A percentile compares a stretch with the other conserved stretches of the same genome.
Evolutionary conservation across 2,329 filamentous ascomycete genomes (phyloP).

Genomic region (Diaporthe sp.): DNA sequence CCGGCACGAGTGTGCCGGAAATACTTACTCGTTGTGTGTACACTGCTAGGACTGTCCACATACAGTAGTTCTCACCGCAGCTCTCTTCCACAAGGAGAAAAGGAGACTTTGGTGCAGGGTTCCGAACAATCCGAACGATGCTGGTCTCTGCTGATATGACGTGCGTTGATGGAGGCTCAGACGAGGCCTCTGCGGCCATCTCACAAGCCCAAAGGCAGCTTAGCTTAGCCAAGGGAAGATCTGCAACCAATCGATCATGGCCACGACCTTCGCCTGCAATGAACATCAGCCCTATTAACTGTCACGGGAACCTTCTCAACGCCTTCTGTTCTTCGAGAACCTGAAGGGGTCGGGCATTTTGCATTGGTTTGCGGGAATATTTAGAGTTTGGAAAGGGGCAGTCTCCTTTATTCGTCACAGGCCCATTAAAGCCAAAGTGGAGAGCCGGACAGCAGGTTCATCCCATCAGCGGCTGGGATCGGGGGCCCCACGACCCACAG

Average conservation of each 20-base stretch:
- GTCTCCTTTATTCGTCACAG: conserved; percentile 4
- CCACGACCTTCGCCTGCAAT: not conserved
- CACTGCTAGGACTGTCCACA: not conserved
- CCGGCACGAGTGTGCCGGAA: not conserved
- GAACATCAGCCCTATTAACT: not conserved
- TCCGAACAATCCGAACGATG: not conserved
- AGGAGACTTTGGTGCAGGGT: not conserved
- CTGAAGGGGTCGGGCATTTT: not conserved
- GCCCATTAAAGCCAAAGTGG: not conserved
- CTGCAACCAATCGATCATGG: not conserved
- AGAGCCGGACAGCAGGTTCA: not conserved
- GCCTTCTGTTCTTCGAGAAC: not conserved
- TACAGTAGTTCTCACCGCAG: not conserved
- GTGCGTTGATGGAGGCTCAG: not conserved
- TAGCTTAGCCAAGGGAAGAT: not conserved
- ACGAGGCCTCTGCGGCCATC: not conserved
- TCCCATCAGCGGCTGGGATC: not conserved
- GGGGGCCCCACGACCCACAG: conserved; percentile 2
- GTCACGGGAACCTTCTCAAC: not conserved
- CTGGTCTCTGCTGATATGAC: not conserved
- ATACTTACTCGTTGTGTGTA: not conserved
- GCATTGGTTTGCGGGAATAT: not conserved
- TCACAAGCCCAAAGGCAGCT: not conserved
- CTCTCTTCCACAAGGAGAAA: not conserved
- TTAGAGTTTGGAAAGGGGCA: conserved; percentile 19